phyloP scores from a whole-genome alignment of 2,329 filamentous ascomycete genomes.

The Nannizziopsis arthrosporioides region DNA sequence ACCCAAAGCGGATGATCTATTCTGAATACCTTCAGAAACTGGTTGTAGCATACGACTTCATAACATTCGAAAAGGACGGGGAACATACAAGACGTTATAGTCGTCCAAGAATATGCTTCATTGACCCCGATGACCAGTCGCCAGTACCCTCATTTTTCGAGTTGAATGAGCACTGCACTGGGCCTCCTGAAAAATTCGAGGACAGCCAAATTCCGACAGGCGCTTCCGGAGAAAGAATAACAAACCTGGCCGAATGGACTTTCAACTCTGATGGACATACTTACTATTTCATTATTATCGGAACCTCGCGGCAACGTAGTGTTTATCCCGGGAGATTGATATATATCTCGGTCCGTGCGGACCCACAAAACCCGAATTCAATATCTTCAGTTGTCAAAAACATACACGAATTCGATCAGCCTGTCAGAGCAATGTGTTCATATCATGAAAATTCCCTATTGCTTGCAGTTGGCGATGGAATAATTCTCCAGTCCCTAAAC shows the following conservation, averaged over 20 bases:
- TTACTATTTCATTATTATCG: slow-evolving; percentile 33
- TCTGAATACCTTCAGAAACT: slow-evolving; percentile 37
- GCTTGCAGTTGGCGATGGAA: slow-evolving; percentile 35
- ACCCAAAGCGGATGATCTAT: slow-evolving; percentile 35
- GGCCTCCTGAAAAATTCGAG: slow-evolving; percentile 6
- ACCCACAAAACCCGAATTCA: slow-evolving; percentile 18
- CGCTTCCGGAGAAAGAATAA: slow-evolving; percentile 31
- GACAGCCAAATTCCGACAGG: slow-evolving; percentile 23
- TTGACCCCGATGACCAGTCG: slow-evolving; percentile 25
- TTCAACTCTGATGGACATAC: slow-evolving; percentile 26
- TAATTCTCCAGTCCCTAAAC: slow-evolving; percentile 36
- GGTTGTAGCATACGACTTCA: slow-evolving; percentile 37
- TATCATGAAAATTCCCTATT: slow-evolving; percentile 36
- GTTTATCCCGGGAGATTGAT: slow-evolving; percentile 27
- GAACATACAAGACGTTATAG: slow-evolving; percentile 24
- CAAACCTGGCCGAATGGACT: slow-evolving; percentile 33
- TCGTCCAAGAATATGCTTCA: slow-evolving; percentile 29
- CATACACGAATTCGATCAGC: slow-evolving; percentile 25
- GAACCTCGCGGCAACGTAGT: slow-evolving; percentile 24
- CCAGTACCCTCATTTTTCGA: slow-evolving; percentile 4
- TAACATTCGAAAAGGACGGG: slow-evolving; percentile 20
- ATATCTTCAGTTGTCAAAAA: slow-evolving; percentile 29
- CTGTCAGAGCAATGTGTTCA: slow-evolving; percentile 46
- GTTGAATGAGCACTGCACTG: not conserved
- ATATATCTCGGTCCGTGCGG: slow-evolving; percentile 27